Evolutionary conservation across 108 stramenopile species (phyloP).

Genomic region (Thalassiosira profunda): DNA sequence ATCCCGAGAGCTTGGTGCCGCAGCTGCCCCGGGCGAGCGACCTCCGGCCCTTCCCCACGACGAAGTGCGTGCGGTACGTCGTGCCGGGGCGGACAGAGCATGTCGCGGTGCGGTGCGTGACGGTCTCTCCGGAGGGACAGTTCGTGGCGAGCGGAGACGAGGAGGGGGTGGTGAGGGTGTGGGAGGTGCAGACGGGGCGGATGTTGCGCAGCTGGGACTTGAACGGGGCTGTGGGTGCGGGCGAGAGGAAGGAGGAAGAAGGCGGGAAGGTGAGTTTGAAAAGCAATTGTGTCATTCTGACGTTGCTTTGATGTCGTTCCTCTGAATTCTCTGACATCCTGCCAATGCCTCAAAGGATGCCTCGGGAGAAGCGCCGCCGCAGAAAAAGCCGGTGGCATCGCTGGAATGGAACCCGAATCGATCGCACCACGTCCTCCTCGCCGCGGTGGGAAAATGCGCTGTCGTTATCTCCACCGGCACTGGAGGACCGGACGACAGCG

Average conservation of each 20-base stretch:
- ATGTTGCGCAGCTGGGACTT: conserved; percentile 80
- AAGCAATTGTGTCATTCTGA: not conserved
- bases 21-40: conserved; percentile 93
- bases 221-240: conserved; percentile 29
- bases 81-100: conserved; percentile 63
- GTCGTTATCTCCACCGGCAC: conserved; percentile 93
- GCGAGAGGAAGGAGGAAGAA: conserved; percentile 13
- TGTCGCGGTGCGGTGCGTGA: conserved; percentile 70
- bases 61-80: conserved; percentile 84
- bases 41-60: conserved; percentile 97
- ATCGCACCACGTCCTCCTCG: conserved; percentile 86
- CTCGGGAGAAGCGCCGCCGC: not conserved
- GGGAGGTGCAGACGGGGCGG: conserved; percentile 95
- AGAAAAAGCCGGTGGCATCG: conserved; percentile 59
- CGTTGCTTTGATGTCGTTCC: not conserved
- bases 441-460: conserved; percentile 78
- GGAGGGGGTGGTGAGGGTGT: conserved; percentile 92
- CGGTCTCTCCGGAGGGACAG: conserved; percentile 95
- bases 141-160: conserved; percentile 94
- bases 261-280: not conserved
- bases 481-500: conserved; percentile 76
- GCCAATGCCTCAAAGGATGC: conserved; percentile 7
- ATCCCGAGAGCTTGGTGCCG: conserved; percentile 98
- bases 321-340: not conserved
- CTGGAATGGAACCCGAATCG: conserved; percentile 96